Evolutionary conservation across 768 basidiomycete species (phyloP).

Genomic region (Leccinum rimulosum): DNA sequence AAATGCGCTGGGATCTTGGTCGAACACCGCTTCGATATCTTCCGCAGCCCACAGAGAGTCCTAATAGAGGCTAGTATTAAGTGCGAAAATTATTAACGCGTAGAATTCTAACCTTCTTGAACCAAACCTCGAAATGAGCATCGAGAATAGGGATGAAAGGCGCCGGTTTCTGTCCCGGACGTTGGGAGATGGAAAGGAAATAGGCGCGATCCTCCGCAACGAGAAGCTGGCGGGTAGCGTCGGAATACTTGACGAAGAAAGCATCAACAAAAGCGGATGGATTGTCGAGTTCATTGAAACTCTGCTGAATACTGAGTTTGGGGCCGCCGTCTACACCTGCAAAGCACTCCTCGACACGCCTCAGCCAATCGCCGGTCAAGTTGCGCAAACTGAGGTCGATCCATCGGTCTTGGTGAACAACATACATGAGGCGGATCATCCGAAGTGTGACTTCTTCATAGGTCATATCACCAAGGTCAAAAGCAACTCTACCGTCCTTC

Average conservation of each 20-base stretch:
- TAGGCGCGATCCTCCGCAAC: slow-evolving; percentile 92
- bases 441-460: slow-evolving; percentile 94
- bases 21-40: slow-evolving; percentile 98
- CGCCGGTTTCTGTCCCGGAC: slow-evolving; percentile 96
- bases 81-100: slow-evolving; percentile 1
- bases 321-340: slow-evolving; percentile 80
- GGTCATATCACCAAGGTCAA: slow-evolving; percentile 94
- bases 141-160: slow-evolving; percentile 98
- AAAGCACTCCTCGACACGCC: slow-evolving; percentile 93
- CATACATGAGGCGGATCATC: slow-evolving; percentile 93
- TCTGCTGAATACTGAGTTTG: slow-evolving; percentile 83
- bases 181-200: slow-evolving; percentile 94
- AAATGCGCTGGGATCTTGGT: slow-evolving; percentile 96
- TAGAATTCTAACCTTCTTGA: slow-evolving; percentile 80
- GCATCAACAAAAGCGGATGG: slow-evolving; percentile 71
- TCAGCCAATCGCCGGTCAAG: slow-evolving; percentile 94
- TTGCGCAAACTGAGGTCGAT: slow-evolving; percentile 89
- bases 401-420: slow-evolving; percentile 89
- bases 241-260: slow-evolving; percentile 85
- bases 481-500: slow-evolving; percentile 84
- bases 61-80: slow-evolving; percentile 36
- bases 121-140: slow-evolving; percentile 95
- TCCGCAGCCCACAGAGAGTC: slow-evolving; percentile 98
- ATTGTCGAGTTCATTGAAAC: slow-evolving; percentile 80
- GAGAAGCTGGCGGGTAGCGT: slow-evolving; percentile 81